Conservation (phyloP, 2,329 filamentous ascomycete species). For the Ascochyta viciae-villosae region DNA sequence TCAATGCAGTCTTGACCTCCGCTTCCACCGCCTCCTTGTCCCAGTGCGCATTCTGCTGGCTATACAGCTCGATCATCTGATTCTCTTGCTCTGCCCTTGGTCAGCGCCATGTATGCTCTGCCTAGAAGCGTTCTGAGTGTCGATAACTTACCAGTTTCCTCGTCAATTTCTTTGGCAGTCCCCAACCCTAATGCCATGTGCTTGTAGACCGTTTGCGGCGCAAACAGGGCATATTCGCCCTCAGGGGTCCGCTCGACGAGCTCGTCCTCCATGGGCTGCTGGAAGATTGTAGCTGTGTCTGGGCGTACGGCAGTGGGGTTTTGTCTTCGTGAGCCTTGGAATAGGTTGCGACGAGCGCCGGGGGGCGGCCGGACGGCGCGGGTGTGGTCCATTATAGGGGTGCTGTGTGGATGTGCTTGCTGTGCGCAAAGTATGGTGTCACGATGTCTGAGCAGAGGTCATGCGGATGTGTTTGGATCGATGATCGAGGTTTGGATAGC, state of each 20-base stretch:
- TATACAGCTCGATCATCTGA: constrained; percentile 43
- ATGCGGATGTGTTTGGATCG: background rate
- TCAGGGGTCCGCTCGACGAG: constrained; percentile 59
- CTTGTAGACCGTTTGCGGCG: constrained; percentile 33
- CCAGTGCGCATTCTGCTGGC: constrained; percentile 40
- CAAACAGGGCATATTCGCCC: constrained; percentile 55
- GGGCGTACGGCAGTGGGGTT: constrained; percentile 31
- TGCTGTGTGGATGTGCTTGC: background rate
- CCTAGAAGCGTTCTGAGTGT: background rate
- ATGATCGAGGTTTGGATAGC: background rate
- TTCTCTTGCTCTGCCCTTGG: constrained; percentile 39
- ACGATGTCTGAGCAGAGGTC: background rate
- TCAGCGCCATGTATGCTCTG: background rate
- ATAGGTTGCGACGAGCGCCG: constrained; percentile 40
- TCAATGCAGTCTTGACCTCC: constrained; percentile 58
- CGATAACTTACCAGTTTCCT: constrained; percentile 38
- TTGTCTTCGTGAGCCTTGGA: constrained; percentile 34
- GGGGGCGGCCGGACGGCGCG: constrained; percentile 38
- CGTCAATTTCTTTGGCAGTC: constrained; percentile 31
- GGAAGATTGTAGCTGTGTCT: constrained; percentile 29
- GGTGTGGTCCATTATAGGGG: constrained; percentile 18
- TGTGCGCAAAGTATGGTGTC: background rate
- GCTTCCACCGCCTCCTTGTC: constrained; percentile 31
- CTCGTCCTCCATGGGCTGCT: constrained; percentile 45
- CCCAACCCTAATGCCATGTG: constrained; percentile 29